Conservation (phyloP, 805 yeast species). For the Candida maesae region DNA sequence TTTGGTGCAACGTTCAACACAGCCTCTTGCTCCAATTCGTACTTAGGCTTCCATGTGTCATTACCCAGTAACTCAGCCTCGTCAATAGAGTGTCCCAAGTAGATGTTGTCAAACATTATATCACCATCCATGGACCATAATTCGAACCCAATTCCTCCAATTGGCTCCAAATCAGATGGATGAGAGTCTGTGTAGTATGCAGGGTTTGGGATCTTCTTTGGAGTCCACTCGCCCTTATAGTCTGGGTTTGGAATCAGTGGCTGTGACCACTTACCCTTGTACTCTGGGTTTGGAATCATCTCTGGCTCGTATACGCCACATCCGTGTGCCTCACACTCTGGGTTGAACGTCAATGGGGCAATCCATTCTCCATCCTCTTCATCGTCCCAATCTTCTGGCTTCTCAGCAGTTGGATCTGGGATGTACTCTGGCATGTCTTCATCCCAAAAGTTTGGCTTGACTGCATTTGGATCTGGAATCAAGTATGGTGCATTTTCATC, state of each 20-base stretch:
- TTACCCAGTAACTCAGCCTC: conserved; percentile 88
- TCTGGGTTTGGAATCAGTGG: conserved; percentile 70
- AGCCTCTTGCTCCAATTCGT: conserved; percentile 43
- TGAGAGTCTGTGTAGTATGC: conserved; percentile 52
- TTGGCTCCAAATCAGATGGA: conserved; percentile 60
- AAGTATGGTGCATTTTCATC: conserved; percentile 63
- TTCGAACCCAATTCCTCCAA: conserved; percentile 85
- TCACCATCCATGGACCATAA: conserved; percentile 82
- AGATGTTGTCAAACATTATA: conserved; percentile 76
- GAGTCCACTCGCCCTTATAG: conserved; percentile 76
- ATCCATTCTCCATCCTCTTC: conserved; percentile 86
- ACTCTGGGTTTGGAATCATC: conserved; percentile 59
- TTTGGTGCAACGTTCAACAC: conserved; percentile 7
- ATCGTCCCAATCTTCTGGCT: conserved; percentile 84
- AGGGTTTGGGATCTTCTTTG: conserved; percentile 66
- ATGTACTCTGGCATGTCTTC: conserved; percentile 57
- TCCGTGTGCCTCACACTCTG: conserved; percentile 64
- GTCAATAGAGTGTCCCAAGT: conserved; percentile 75
- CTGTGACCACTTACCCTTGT: conserved; percentile 74
- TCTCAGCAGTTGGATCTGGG: conserved; percentile 60
- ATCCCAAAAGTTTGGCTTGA: conserved; percentile 77
- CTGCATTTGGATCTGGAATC: conserved; percentile 65
- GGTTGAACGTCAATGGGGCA: conserved; percentile 68
- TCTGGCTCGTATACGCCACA: conserved; percentile 85
- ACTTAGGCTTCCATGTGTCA: conserved; percentile 58